These are phyloP conservation scores for Sequoia sempervirens DNA, from an alignment of 75 land plant genomes.

Conservation along the genomic window DNA sequence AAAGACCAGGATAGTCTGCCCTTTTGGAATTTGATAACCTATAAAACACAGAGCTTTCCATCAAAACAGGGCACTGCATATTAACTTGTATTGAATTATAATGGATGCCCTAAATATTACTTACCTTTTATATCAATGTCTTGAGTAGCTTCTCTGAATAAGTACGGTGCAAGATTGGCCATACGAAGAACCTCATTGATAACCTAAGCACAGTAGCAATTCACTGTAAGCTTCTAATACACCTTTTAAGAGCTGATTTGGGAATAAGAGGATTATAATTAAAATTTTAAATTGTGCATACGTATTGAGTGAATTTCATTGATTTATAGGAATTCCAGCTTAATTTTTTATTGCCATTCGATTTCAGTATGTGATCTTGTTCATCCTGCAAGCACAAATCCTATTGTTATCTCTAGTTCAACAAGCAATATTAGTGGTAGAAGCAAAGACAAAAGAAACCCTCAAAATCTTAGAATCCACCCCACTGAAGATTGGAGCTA, in stretches of 20 bases:
- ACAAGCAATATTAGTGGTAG: neutral
- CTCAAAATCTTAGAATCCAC: too few species aligned
- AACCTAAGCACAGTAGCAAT: neutral
- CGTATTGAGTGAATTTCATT: constrained; percentile 5
- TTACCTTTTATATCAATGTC: neutral
- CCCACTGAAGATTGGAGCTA: too few species aligned
- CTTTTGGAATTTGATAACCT: constrained; percentile 8
- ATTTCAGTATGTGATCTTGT: neutral
- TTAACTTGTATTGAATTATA: neutral
- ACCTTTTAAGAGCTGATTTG: neutral
- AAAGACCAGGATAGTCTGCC: neutral
- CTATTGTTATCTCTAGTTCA: neutral
- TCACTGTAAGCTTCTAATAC: neutral
- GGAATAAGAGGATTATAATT: too few species aligned
- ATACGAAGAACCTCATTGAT: neutral
- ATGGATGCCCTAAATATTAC: neutral
- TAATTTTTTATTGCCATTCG: neutral
- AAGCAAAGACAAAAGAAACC: too few species aligned
- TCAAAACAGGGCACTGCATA: neutral
- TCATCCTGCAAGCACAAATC: neutral
- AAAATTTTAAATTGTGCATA: neutral
- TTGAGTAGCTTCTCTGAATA: neutral
- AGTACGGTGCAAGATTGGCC: neutral
- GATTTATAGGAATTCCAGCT: neutral
- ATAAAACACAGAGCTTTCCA: neutral